Percentiles rank a stretch among this genome's conserved stretches.
Evolutionary conservation across 768 basidiomycete genomes (phyloP).

Genomic region (Rhodotorula graminis): DNA sequence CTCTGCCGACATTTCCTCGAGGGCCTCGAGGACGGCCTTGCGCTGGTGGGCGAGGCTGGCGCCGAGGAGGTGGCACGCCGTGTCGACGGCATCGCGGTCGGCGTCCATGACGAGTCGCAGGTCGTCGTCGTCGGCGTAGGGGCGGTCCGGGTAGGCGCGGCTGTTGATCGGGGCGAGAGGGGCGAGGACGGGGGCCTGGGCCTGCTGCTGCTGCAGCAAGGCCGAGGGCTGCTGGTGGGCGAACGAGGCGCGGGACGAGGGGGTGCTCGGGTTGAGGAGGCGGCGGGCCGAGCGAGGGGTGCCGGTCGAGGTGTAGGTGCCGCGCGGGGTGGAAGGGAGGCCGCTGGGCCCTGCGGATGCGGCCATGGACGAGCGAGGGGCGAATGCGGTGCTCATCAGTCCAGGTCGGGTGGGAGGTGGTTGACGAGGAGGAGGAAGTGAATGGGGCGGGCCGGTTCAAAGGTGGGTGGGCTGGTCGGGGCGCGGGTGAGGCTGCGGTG

Average conservation of each 20-base stretch:
- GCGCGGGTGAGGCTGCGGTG: too few species aligned
- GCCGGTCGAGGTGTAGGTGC: not conserved
- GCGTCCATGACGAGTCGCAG: slow-evolving; percentile 1
- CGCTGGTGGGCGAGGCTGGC: not conserved
- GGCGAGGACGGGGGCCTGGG: not conserved
- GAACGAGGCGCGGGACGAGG: not conserved
- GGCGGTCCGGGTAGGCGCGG: slow-evolving; percentile 12
- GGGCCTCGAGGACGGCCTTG: not conserved
- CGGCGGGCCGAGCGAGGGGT: slow-evolving; percentile 5
- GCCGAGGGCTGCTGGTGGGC: not conserved
- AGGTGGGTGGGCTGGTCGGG: too few species aligned
- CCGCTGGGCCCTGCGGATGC: not conserved
- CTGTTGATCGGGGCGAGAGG: slow-evolving; percentile 13
- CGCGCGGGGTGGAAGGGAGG: not conserved
- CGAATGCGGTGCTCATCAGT: not conserved
- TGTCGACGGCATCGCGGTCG: slow-evolving; percentile 27
- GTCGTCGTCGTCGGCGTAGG: slow-evolving; percentile 30
- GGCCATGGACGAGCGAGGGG: not conserved
- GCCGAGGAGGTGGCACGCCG: slow-evolving; percentile 6
- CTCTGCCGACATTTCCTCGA: slow-evolving; percentile 23
- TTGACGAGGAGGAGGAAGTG: not conserved
- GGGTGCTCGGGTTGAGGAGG: slow-evolving; percentile 1
- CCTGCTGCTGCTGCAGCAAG: not conserved
- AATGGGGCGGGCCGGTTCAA: not conserved
- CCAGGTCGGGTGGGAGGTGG: not conserved